These are phyloP conservation scores for Coleophoma eucalyptorum DNA, from an alignment of 2,329 filamentous ascomycete species.

Conservation along the genomic window DNA sequence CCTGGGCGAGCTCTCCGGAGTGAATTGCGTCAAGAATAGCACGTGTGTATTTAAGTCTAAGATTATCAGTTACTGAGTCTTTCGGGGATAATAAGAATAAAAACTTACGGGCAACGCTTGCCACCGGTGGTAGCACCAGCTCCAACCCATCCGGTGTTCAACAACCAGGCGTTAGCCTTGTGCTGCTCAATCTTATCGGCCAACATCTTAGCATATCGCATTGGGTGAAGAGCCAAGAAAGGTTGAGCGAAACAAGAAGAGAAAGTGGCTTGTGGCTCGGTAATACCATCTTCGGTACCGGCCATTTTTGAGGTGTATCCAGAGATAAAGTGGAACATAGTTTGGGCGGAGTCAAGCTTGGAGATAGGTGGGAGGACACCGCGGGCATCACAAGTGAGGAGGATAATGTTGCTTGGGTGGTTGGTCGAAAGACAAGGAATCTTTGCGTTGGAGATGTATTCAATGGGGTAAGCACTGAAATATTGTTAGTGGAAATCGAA, in stretches of 20 bases:
- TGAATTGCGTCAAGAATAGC: conserved; percentile 98
- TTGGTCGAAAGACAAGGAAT: conserved; percentile 86
- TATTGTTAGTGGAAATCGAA: conserved; percentile 3
- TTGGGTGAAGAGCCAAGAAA: conserved; percentile 97
- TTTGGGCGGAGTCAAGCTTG: conserved; percentile 90
- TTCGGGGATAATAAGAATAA: neutral
- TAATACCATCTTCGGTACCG: conserved; percentile 94
- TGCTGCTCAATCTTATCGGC: conserved; percentile 96
- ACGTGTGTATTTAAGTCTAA: conserved; percentile 86
- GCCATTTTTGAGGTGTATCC: conserved; percentile 99
- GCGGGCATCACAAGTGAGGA: conserved; percentile 95
- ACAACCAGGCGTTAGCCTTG: conserved; percentile 94
- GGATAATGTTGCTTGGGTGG: conserved; percentile 96
- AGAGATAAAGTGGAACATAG: conserved; percentile 99
- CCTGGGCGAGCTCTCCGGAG: conserved; percentile 89
- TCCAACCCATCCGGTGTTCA: conserved; percentile 98
- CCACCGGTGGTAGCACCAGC: conserved; percentile 86
- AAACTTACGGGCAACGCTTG: conserved; percentile 77
- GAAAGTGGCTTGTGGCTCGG: conserved; percentile 97
- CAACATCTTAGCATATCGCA: conserved; percentile 98
- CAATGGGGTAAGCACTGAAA: conserved; percentile 83
- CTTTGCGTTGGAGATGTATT: conserved; percentile 99
- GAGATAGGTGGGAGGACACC: conserved; percentile 97
- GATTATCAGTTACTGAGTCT: conserved; percentile 7
- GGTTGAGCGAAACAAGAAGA: conserved; percentile 99